phyloP scores from a whole-genome alignment of 352 stramenopile genomes.

The Nothophytophthora sp. region DNA sequence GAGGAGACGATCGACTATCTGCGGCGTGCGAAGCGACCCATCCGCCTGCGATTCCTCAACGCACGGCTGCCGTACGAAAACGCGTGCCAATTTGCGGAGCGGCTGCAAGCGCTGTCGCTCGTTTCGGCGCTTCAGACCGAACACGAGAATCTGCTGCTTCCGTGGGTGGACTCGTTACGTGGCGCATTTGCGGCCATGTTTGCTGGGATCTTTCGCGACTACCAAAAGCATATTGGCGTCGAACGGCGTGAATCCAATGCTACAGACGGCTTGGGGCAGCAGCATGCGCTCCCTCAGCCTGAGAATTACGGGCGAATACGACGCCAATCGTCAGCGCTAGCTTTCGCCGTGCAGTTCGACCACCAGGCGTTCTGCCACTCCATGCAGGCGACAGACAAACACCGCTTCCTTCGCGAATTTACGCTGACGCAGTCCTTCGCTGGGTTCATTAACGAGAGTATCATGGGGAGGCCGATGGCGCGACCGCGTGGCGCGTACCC shows the following conservation, averaged over 20 bases:
- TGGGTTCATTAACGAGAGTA: slow-evolving; percentile 63
- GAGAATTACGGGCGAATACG: slow-evolving; percentile 29
- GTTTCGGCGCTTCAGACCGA: slow-evolving; percentile 50
- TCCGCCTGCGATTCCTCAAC: slow-evolving; percentile 67
- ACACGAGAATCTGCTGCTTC: slow-evolving; percentile 37
- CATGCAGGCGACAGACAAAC: slow-evolving; percentile 10
- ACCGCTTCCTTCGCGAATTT: slow-evolving; percentile 50
- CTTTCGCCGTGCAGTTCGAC: slow-evolving; percentile 61
- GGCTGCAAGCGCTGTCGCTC: slow-evolving; percentile 51
- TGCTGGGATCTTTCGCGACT: slow-evolving; percentile 63
- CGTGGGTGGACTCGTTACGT: slow-evolving; percentile 67
- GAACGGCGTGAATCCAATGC: slow-evolving; percentile 19
- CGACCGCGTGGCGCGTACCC: slow-evolving; percentile 20
- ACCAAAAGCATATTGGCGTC: slow-evolving; percentile 47
- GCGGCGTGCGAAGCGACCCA: slow-evolving; percentile 41
- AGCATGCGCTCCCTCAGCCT: slow-evolving; percentile 17
- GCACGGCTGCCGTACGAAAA: slow-evolving; percentile 49
- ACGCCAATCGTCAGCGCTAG: slow-evolving; percentile 43
- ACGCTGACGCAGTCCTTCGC: slow-evolving; percentile 64
- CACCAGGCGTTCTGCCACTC: slow-evolving; percentile 40
- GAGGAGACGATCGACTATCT: slow-evolving; percentile 66
- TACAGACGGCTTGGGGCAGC: slow-evolving; percentile 1
- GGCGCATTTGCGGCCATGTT: slow-evolving; percentile 67
- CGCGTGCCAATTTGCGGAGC: slow-evolving; percentile 59
- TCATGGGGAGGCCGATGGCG: slow-evolving; percentile 38